Percentiles rank a stretch among this genome's conserved stretches.
Conservation (phyloP, 768 basidiomycete species). For the Suillus bovinus region DNA sequence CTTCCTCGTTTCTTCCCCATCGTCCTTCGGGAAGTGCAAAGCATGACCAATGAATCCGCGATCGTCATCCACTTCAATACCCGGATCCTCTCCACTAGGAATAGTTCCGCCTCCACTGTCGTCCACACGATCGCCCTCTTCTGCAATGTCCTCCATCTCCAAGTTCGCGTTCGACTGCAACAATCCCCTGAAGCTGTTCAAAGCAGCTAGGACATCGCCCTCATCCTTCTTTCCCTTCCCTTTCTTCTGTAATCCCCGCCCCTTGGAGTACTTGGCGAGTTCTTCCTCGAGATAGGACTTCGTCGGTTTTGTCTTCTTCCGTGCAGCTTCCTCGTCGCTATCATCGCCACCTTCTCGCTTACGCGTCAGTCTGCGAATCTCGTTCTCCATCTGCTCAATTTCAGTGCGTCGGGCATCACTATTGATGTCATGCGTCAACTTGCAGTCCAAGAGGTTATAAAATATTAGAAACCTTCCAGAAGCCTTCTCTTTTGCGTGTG, state of each 20-base stretch:
- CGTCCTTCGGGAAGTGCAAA: slow-evolving; percentile 76
- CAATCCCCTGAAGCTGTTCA: slow-evolving; percentile 72
- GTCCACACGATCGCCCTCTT: slow-evolving; percentile 18
- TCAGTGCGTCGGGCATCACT: slow-evolving; percentile 71
- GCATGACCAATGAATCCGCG: slow-evolving; percentile 71
- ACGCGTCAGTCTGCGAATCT: slow-evolving; percentile 76
- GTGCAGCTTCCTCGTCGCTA: slow-evolving; percentile 63
- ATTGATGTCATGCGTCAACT: slow-evolving; percentile 8
- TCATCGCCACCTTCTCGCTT: slow-evolving; percentile 54
- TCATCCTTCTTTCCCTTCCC: slow-evolving; percentile 68
- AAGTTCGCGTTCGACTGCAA: slow-evolving; percentile 48
- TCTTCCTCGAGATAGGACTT: slow-evolving; percentile 81
- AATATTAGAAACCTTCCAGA: slow-evolving; percentile 51
- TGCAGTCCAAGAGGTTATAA: not conserved
- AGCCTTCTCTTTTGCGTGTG: slow-evolving; percentile 71
- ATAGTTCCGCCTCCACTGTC: slow-evolving; percentile 15
- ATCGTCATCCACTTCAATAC: slow-evolving; percentile 79
- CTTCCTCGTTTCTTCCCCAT: slow-evolving; percentile 71
- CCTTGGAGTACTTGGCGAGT: slow-evolving; percentile 76
- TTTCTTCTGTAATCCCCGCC: slow-evolving; percentile 57
- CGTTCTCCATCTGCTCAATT: slow-evolving; percentile 86
- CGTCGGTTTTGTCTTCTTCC: slow-evolving; percentile 54
- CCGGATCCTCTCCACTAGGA: slow-evolving; percentile 42
- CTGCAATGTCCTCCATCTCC: slow-evolving; percentile 26
- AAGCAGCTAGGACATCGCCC: slow-evolving; percentile 62